phyloP scores from a whole-genome alignment of 805 yeast genomes.

The Zygosaccharomyces rouxii region DNA sequence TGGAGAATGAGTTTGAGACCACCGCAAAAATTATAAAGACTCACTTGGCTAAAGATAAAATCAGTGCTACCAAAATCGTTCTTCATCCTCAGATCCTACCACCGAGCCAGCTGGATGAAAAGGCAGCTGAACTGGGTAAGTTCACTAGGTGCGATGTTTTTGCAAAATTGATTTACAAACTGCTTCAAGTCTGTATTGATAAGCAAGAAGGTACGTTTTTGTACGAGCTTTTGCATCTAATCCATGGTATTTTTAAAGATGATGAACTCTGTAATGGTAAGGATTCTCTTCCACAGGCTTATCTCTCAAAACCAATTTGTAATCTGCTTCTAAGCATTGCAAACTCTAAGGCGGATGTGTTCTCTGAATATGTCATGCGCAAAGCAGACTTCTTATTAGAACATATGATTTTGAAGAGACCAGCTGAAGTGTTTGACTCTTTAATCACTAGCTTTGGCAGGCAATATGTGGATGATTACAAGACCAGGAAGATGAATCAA shows the following conservation, averaged over 20 bases:
- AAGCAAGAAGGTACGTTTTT: conserved; percentile 50
- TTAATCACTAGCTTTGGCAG: conserved; percentile 56
- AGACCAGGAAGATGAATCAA: conserved; percentile 42
- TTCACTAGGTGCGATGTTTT: conserved; percentile 50
- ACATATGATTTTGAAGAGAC: conserved; percentile 44
- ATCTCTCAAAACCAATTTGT: conserved; percentile 52
- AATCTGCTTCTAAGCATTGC: conserved; percentile 50
- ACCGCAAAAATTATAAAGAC: conserved; percentile 45
- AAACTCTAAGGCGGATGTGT: conserved; percentile 38
- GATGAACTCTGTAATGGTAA: conserved; percentile 42
- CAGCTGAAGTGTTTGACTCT: conserved; percentile 45
- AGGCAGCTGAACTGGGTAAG: conserved; percentile 43
- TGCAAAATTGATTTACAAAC: conserved; percentile 53
- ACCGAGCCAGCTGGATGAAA: conserved; percentile 24
- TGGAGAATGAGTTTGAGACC: conserved; percentile 50
- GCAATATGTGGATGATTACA: conserved; percentile 46
- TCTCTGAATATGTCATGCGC: conserved; percentile 44
- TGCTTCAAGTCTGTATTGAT: conserved; percentile 51
- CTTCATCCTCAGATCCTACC: conserved; percentile 44
- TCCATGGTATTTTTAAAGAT: conserved; percentile 60
- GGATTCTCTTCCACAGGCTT: conserved; percentile 40
- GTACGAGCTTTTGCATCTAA: conserved; percentile 58
- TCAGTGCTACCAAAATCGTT: conserved; percentile 42
- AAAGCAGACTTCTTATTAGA: conserved; percentile 60
- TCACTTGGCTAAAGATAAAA: conserved; percentile 39